Conservation (phyloP, 2,329 filamentous ascomycete genomes). For the Paracorniculantispora psalliotae region DNA sequence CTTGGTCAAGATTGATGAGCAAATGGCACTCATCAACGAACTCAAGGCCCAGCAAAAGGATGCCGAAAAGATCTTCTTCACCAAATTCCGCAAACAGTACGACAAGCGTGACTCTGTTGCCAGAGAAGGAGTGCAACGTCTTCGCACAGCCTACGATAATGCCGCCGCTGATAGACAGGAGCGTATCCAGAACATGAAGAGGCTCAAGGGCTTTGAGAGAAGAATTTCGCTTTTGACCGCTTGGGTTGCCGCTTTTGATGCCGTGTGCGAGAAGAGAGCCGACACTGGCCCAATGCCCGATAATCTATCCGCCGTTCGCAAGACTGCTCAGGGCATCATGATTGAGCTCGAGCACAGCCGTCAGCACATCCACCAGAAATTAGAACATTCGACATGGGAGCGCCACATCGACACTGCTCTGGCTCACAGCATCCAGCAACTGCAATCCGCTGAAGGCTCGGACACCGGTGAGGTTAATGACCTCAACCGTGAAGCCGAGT, state of each 20-base stretch:
- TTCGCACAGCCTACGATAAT: constrained; percentile 81
- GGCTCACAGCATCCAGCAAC: constrained; percentile 74
- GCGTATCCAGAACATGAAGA: constrained; percentile 73
- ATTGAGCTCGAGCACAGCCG: constrained; percentile 85
- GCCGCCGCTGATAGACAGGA: constrained; percentile 73
- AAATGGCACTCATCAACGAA: constrained; percentile 95
- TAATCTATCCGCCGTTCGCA: constrained; percentile 70
- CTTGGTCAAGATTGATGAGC: constrained; percentile 97
- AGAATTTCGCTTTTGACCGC: constrained; percentile 81
- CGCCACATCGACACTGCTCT: constrained; percentile 81
- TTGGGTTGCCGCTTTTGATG: constrained; percentile 91
- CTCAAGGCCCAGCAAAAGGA: constrained; percentile 91
- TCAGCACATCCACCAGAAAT: constrained; percentile 81
- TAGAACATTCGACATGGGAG: constrained; percentile 82
- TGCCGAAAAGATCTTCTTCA: constrained; percentile 72
- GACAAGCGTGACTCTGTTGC: constrained; percentile 75
- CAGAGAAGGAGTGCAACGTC: constrained; percentile 72
- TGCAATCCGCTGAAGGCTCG: constrained; percentile 50
- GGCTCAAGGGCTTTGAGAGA: constrained; percentile 74
- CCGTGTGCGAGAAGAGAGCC: constrained; percentile 62
- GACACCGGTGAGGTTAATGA: constrained; percentile 62
- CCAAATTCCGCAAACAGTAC: constrained; percentile 85
- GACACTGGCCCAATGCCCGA: constrained; percentile 63
- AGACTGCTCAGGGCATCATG: constrained; percentile 82
- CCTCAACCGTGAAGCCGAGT: constrained; percentile 75